phyloP scores from a whole-genome alignment of 371 early-diverging fungal genomes.

The Apophysomyces sp. region DNA sequence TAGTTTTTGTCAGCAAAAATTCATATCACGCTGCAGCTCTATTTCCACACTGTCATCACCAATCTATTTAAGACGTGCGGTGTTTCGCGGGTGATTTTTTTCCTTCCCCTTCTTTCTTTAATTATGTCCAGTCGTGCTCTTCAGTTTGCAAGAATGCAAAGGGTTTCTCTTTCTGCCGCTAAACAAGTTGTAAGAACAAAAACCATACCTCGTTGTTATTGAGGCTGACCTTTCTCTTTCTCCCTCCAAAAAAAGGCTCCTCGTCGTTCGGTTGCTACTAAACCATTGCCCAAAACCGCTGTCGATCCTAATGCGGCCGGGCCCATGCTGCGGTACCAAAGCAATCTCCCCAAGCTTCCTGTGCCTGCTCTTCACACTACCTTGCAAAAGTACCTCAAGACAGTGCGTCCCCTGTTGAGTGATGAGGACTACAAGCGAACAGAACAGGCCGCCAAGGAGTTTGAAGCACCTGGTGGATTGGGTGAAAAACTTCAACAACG shows the following conservation, averaged over 20 bases:
- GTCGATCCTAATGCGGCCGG: conserved; percentile 48
- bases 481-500: conserved; percentile 86
- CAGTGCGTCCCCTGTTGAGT: conserved; percentile 75
- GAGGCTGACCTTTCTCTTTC: no score
- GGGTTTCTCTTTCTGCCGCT: conserved; percentile 7
- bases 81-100: background rate
- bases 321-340: conserved; percentile 69
- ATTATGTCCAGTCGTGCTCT: background rate
- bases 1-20: no score
- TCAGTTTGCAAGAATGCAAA: conserved; percentile 9
- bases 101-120: background rate
- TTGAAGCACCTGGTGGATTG: conserved; percentile 76
- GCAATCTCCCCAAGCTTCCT: conserved; percentile 79
- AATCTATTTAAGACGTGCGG: background rate
- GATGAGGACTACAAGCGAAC: conserved; percentile 75
- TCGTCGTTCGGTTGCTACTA: conserved; percentile 19
- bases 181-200: conserved; percentile 10
- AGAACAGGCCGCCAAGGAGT: conserved; percentile 72
- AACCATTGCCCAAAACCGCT: conserved; percentile 44
- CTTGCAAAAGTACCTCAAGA: conserved; percentile 72
- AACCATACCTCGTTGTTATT: no score
- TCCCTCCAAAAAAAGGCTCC: no score
- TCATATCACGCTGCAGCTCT: no score
- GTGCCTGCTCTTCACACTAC: conserved; percentile 88
- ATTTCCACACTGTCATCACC: no score